Percentiles rank a stretch among this genome's conserved stretches.
phyloP scores from a whole-genome alignment of 345 rosid species.

The Heritiera littoralis region DNA sequence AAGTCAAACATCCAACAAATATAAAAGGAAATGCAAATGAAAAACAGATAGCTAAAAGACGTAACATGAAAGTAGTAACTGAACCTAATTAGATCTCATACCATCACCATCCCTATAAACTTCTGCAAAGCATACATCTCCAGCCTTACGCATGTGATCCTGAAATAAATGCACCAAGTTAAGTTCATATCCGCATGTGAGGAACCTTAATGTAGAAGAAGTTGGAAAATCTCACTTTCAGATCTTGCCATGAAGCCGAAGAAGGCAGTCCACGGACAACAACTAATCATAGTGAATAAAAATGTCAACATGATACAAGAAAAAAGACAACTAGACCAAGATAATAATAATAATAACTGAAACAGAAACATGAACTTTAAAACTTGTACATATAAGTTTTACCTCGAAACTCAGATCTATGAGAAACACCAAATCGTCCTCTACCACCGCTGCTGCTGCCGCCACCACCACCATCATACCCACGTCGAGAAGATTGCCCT shows the following conservation, averaged over 20 bases:
- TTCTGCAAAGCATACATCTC: conserved; percentile 45
- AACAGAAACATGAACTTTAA: not conserved
- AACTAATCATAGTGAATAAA: conserved; percentile 14
- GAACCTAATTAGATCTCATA: conserved; percentile 22
- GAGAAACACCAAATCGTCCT: conserved; percentile 28
- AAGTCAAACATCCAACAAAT: not conserved
- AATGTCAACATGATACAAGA: not conserved
- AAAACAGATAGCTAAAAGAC: not conserved
- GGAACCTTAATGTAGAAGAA: not conserved
- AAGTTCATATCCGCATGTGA: not conserved
- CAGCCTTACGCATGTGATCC: conserved; percentile 49
- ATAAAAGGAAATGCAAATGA: not conserved
- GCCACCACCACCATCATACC: conserved; percentile 28
- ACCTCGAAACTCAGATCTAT: conserved; percentile 26
- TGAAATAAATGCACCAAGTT: conserved; percentile 15
- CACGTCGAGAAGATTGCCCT: conserved; percentile 36
- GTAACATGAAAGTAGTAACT: not conserved
- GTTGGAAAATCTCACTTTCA: conserved; percentile 3
- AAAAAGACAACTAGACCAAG: not conserved
- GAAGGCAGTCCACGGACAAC: conserved; percentile 23
- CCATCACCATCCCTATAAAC: conserved; percentile 43
- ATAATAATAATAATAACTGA: not conserved
- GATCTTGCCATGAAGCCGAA: conserved; percentile 24
- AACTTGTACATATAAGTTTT: not conserved
- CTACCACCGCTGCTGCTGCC: conserved; percentile 36